Conservation (phyloP, 2,329 filamentous ascomycete genomes). For the Aureobasidium sp. region DNA sequence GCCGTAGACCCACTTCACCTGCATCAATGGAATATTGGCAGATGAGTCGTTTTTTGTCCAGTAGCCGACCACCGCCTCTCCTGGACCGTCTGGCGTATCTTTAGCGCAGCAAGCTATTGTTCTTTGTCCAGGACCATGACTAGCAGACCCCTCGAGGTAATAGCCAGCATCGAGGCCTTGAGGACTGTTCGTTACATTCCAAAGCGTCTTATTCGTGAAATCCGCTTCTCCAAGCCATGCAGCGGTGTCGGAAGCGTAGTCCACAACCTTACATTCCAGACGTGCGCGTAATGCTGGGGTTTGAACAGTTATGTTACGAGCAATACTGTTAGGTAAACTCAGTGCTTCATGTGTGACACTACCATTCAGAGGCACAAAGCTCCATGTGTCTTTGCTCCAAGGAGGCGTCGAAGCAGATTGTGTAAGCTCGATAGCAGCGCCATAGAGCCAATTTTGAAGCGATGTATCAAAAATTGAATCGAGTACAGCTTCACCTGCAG, state of each 20-base stretch:
- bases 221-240: background rate
- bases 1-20: background rate
- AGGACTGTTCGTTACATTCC: background rate
- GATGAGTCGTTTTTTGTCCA: background rate
- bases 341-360: background rate
- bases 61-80: background rate
- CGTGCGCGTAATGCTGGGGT: background rate
- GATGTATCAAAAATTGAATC: background rate
- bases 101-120: background rate
- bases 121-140: background rate
- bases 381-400: conserved; percentile 8
- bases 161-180: background rate
- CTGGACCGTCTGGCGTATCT: background rate
- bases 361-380: background rate
- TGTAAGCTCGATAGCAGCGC: background rate
- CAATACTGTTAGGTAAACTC: background rate
- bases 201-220: background rate
- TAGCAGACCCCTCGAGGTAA: background rate
- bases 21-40: background rate
- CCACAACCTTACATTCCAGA: background rate
- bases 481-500: background rate
- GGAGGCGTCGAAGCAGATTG: background rate
- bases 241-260: background rate
- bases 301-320: background rate
- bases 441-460: background rate